phyloP scores from a whole-genome alignment of 495 filamentous ascomycete species.

The Daldinia childiae region DNA sequence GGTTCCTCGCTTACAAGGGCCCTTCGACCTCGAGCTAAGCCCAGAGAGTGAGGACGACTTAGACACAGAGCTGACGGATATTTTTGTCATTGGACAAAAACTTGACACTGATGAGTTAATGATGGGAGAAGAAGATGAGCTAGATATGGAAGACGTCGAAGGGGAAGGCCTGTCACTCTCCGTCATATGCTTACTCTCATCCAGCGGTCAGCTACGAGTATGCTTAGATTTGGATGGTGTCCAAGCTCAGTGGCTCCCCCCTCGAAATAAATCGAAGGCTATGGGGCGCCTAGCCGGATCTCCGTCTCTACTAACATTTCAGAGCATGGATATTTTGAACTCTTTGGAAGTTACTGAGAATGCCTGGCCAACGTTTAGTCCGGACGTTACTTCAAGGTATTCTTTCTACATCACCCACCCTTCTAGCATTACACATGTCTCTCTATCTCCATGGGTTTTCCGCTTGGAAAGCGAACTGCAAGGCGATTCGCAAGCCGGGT shows the following conservation, averaged over 20 bases:
- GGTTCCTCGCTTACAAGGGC: slow-evolving; percentile 84
- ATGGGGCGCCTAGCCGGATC: slow-evolving; percentile 45
- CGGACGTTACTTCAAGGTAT: slow-evolving; percentile 76
- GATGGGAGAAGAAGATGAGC: slow-evolving; percentile 67
- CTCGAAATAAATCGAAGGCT: slow-evolving; percentile 55
- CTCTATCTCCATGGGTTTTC: slow-evolving; percentile 76
- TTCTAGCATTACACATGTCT: slow-evolving; percentile 75
- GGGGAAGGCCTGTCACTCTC: slow-evolving; percentile 74
- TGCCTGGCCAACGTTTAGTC: slow-evolving; percentile 77
- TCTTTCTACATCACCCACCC: slow-evolving; percentile 80
- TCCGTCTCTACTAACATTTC: slow-evolving; percentile 59
- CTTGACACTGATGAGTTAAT: slow-evolving; percentile 67
- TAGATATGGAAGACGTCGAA: slow-evolving; percentile 63
- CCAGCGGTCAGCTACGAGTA: slow-evolving; percentile 75
- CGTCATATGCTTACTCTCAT: slow-evolving; percentile 78
- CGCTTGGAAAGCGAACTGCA: slow-evolving; percentile 79
- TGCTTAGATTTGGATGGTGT: slow-evolving; percentile 84
- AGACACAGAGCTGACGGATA: slow-evolving; percentile 68
- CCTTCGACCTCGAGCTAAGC: slow-evolving; percentile 75
- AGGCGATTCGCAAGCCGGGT: slow-evolving; percentile 68
- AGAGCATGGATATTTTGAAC: slow-evolving; percentile 69
- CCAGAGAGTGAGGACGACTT: slow-evolving; percentile 72
- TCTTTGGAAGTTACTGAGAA: slow-evolving; percentile 58
- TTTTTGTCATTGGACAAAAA: slow-evolving; percentile 63
- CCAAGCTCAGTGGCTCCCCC: slow-evolving; percentile 86